phyloP scores from a whole-genome alignment of 176 grass and related monocot genomes.

The Avena sativa region DNA sequence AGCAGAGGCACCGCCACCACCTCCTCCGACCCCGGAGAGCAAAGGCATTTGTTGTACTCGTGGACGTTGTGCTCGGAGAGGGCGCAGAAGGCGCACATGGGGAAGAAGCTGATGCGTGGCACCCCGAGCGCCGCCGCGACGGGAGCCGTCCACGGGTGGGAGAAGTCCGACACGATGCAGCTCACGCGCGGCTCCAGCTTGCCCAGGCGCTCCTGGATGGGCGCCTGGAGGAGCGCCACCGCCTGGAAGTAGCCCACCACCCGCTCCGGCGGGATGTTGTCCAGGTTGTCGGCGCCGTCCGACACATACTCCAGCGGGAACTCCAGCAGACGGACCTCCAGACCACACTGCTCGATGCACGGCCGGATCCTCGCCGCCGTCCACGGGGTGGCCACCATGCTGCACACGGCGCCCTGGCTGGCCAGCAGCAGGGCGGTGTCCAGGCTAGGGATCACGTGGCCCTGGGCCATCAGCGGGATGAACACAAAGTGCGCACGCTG shows the following conservation, averaged over 20 bases:
- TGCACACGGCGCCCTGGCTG: conserved; percentile 32
- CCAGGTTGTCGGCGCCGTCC: not conserved
- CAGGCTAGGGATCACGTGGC: no score
- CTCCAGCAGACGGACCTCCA: not conserved
- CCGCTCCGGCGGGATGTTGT: not conserved
- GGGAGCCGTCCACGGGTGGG: conserved; percentile 35
- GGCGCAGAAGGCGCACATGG: conserved; percentile 46
- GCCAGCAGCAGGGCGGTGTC: no score
- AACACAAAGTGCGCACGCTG: no score
- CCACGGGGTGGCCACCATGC: conserved; percentile 41
- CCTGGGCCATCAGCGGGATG: no score
- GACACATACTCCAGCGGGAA: not conserved
- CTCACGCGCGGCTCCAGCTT: not conserved
- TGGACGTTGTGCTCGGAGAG: not conserved
- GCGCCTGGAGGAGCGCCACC: not conserved
- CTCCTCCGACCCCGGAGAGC: no score
- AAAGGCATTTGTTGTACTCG: no score
- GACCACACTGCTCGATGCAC: not conserved
- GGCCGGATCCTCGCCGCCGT: not conserved
- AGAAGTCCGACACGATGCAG: conserved; percentile 53
- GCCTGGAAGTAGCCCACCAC: not conserved
- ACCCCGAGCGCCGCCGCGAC: conserved; percentile 34
- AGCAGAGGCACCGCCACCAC: no score
- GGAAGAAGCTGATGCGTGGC: conserved; percentile 44
- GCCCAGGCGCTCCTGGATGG: not conserved